Conservation (phyloP, 2,329 filamentous ascomycete genomes). For the Thelonectria blattea region DNA sequence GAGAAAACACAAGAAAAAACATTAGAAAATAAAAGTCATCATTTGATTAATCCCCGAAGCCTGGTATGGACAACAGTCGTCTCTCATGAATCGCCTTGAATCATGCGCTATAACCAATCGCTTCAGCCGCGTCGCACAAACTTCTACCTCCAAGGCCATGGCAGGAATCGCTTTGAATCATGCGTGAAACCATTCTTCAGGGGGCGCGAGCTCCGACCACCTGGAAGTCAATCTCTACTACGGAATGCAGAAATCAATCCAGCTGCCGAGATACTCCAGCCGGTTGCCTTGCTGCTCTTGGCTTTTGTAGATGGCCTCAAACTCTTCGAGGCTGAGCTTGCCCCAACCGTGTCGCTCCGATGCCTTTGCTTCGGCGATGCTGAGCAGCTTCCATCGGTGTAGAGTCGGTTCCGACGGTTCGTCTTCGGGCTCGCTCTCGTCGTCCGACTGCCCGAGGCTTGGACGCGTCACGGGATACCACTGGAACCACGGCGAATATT, state of each 20-base stretch:
- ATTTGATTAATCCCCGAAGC: not conserved
- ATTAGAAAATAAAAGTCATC: not conserved
- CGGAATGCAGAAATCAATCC: slow-evolving; percentile 84
- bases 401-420: slow-evolving; percentile 45
- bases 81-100: not conserved
- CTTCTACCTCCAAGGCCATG: too few relatives aligned
- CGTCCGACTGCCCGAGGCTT: not conserved
- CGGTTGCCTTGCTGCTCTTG: slow-evolving; percentile 67
- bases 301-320: slow-evolving; percentile 75
- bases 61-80: not conserved
- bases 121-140: too few relatives aligned
- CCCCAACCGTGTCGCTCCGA: slow-evolving; percentile 78
- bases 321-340: slow-evolving; percentile 78
- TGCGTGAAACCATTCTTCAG: too few relatives aligned
- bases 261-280: slow-evolving; percentile 83
- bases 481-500: slow-evolving; percentile 13
- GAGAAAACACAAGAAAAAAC: not conserved
- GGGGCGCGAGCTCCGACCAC: too few relatives aligned
- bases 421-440: slow-evolving; percentile 25
- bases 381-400: slow-evolving; percentile 60
- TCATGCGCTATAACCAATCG: not conserved
- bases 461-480: slow-evolving; percentile 35
- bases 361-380: slow-evolving; percentile 72
- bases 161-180: not conserved
- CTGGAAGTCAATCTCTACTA: slow-evolving; percentile 46